phyloP scores from a whole-genome alignment of 1,139 yeast species.

The Taphrina deformans region DNA sequence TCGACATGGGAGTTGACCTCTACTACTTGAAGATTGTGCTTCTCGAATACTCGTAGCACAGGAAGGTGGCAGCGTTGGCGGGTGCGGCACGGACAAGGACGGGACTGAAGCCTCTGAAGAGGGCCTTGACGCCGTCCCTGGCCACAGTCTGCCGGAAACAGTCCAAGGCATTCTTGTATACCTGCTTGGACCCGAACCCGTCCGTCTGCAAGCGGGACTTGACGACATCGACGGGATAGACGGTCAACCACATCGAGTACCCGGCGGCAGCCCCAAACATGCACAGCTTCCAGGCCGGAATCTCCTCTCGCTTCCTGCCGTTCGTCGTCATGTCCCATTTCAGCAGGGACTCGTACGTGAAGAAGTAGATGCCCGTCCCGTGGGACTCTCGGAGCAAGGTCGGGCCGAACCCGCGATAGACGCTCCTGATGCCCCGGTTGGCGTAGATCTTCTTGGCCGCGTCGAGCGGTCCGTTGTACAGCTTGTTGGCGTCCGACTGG shows the following conservation, averaged over 20 bases:
- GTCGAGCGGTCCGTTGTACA: slow-evolving; percentile 75
- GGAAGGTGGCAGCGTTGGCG: slow-evolving; percentile 93
- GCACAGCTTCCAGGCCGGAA: slow-evolving; percentile 63
- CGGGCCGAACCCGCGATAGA: slow-evolving; percentile 84
- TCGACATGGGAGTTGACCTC: too few species aligned
- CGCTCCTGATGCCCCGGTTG: slow-evolving; percentile 60
- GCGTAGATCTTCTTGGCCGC: slow-evolving; percentile 62
- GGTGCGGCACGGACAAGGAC: slow-evolving; percentile 85
- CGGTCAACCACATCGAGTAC: slow-evolving; percentile 67
- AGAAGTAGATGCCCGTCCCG: slow-evolving; percentile 79
- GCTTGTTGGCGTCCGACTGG: slow-evolving; percentile 48
- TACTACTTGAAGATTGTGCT: slow-evolving; percentile 14
- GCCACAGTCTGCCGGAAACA: slow-evolving; percentile 54
- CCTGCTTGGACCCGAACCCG: slow-evolving; percentile 52
- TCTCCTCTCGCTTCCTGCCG: slow-evolving; percentile 52
- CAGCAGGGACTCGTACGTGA: slow-evolving; percentile 66
- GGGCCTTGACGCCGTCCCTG: slow-evolving; percentile 56
- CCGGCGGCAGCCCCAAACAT: slow-evolving; percentile 70
- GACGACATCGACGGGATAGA: slow-evolving; percentile 67
- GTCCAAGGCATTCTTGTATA: slow-evolving; percentile 52
- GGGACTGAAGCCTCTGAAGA: slow-evolving; percentile 73
- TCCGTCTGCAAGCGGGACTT: slow-evolving; percentile 72
- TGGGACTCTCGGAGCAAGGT: slow-evolving; percentile 82
- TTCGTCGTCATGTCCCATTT: slow-evolving; percentile 48
- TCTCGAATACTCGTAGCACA: slow-evolving; percentile 69